Conservation (phyloP, 768 basidiomycete genomes). For the Trametes cinnabarina region DNA sequence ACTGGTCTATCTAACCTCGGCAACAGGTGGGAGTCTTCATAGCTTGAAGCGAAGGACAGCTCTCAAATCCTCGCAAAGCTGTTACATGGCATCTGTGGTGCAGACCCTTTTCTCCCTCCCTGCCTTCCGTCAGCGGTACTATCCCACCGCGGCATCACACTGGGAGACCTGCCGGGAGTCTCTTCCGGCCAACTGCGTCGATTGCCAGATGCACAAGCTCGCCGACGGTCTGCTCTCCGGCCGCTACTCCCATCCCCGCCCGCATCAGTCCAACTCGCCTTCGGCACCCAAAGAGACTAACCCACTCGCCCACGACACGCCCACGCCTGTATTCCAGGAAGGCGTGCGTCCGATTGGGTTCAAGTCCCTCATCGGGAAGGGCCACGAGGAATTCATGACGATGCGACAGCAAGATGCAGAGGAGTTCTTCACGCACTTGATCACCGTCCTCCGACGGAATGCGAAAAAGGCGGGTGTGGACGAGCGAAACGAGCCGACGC, state of each 20-base stretch:
- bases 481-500: constrained; percentile 62
- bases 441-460: constrained; percentile 70
- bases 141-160: constrained; percentile 48
- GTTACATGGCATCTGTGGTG: constrained; percentile 95
- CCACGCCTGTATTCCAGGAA: constrained; percentile 68
- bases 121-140: constrained; percentile 73
- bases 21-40: constrained; percentile 56
- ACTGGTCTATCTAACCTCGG: constrained; percentile 92
- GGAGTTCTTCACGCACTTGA: constrained; percentile 84
- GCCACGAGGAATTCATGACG: constrained; percentile 91
- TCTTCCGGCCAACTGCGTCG: constrained; percentile 82
- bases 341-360: constrained; percentile 82
- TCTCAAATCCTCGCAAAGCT: constrained; percentile 45
- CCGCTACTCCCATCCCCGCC: constrained; percentile 73
- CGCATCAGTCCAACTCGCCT: constrained; percentile 26
- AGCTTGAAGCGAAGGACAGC: background rate
- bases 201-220: constrained; percentile 92
- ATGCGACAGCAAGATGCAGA: constrained; percentile 98
- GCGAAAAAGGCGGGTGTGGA: constrained; percentile 46
- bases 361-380: constrained; percentile 88
- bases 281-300: constrained; percentile 26
- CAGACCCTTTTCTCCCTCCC: constrained; percentile 84
- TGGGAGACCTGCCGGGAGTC: constrained; percentile 58
- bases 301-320: constrained; percentile 36
- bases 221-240: constrained; percentile 92